Percentiles rank a stretch among this genome's conserved stretches.
Evolutionary conservation across 768 basidiomycete genomes (phyloP).

Genomic region (Suillus ampliporus): DNA sequence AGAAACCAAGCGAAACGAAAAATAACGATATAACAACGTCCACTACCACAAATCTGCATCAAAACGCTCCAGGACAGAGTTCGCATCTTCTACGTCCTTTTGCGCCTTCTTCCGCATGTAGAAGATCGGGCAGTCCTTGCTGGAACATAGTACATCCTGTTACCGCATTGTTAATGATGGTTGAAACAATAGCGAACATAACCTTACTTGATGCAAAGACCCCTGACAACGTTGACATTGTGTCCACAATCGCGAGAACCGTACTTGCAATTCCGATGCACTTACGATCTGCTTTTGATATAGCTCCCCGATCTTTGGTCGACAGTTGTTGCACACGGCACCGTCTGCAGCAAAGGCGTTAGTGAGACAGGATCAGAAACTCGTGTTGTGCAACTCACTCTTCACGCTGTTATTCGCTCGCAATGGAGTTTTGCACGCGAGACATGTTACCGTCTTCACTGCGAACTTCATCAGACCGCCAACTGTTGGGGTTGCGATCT

Average conservation of each 20-base stretch:
- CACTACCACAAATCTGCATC: constrained; percentile 72
- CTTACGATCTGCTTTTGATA: constrained; percentile 87
- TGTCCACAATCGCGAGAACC: constrained; percentile 96
- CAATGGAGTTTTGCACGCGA: constrained; percentile 94
- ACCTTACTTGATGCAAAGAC: constrained; percentile 85
- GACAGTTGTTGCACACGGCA: constrained; percentile 95
- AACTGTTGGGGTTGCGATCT: constrained; percentile 94
- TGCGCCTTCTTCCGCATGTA: constrained; percentile 99
- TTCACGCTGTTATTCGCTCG: constrained; percentile 75
- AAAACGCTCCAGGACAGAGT: constrained; percentile 81
- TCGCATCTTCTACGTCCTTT: constrained; percentile 93
- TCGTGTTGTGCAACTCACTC: constrained; percentile 46
- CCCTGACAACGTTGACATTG: constrained; percentile 99
- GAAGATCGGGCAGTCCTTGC: constrained; percentile 98
- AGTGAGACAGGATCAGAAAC: constrained; percentile 11
- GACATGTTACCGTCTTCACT: constrained; percentile 92
- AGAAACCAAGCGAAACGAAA: not conserved
- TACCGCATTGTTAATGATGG: constrained; percentile 1
- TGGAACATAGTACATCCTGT: constrained; percentile 95
- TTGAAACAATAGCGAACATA: not conserved
- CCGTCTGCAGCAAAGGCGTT: constrained; percentile 57
- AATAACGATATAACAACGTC: not conserved
- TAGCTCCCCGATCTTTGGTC: constrained; percentile 82
- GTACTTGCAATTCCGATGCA: constrained; percentile 83
- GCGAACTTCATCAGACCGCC: constrained; percentile 99